Conservation (phyloP, 805 yeast species). For the Pichia exigua region DNA sequence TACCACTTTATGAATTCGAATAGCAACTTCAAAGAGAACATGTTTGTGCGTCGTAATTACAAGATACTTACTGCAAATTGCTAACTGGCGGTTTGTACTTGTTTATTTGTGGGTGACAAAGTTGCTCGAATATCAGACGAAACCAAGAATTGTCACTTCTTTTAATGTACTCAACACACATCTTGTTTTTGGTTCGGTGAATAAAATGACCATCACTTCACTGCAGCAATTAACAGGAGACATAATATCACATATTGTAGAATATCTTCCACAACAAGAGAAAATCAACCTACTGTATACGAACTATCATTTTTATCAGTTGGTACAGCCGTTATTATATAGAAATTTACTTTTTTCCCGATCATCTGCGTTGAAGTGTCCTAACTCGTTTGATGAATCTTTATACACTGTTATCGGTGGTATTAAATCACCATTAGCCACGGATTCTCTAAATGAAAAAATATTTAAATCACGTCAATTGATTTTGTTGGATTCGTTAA, state of each 20-base stretch:
- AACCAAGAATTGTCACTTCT: neutral
- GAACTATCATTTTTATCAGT: constrained; percentile 24
- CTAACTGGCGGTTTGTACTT: no score
- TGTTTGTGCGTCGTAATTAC: no score
- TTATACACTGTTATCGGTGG: constrained; percentile 34
- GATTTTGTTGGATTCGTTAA: constrained; percentile 32
- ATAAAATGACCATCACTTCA: neutral
- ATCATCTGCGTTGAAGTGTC: constrained; percentile 26
- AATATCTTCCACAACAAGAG: constrained; percentile 34
- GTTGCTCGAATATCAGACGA: neutral
- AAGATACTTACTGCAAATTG: no score
- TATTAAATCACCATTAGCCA: constrained; percentile 26
- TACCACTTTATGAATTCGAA: no score
- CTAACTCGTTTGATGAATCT: constrained; percentile 28
- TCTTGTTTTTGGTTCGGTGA: neutral
- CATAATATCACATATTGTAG: constrained; percentile 16
- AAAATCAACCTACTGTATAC: constrained; percentile 28
- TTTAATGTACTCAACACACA: neutral
- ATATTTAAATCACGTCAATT: constrained; percentile 33
- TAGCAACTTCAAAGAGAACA: no score
- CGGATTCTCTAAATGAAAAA: constrained; percentile 30
- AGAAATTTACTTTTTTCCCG: constrained; percentile 29
- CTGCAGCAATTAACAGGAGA: constrained; percentile 17
- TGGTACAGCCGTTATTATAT: constrained; percentile 31
- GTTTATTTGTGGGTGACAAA: neutral